These are phyloP conservation scores for Leishmania lainsoni DNA, from an alignment of 208 protist genomes.

Conservation along the genomic window DNA sequence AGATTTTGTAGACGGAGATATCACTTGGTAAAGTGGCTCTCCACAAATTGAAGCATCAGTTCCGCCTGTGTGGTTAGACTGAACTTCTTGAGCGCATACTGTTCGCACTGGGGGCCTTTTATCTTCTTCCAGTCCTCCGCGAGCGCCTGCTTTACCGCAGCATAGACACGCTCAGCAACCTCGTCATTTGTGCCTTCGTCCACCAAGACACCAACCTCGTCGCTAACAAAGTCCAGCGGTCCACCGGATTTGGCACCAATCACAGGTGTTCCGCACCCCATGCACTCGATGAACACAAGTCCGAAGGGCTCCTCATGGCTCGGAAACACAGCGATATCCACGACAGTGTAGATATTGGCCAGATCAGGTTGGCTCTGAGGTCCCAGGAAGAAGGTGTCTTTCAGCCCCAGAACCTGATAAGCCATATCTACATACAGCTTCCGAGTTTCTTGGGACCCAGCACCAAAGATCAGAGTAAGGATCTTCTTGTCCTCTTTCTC, in stretches of 20 bases:
- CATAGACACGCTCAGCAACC: constrained; percentile 51
- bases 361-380: constrained; percentile 64
- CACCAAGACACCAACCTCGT: constrained; percentile 64
- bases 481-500: constrained; percentile 57
- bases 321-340: constrained; percentile 69
- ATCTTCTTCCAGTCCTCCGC: constrained; percentile 72
- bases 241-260: constrained; percentile 80
- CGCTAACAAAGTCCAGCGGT: constrained; percentile 76
- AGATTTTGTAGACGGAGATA: background rate
- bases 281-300: constrained; percentile 83
- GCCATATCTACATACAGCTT: constrained; percentile 70
- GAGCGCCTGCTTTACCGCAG: constrained; percentile 56
- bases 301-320: constrained; percentile 83
- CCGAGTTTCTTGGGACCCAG: constrained; percentile 56
- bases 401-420: constrained; percentile 57
- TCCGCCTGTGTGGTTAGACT: constrained; percentile 54
- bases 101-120: constrained; percentile 54
- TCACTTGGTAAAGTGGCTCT: constrained; percentile 44
- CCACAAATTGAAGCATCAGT: constrained; percentile 57
- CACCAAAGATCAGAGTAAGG: constrained; percentile 64
- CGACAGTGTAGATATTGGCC: constrained; percentile 62
- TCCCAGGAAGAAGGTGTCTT: constrained; percentile 73
- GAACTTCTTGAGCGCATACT: constrained; percentile 65
- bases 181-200: constrained; percentile 67
- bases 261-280: constrained; percentile 79